Evolutionary conservation across 805 yeast species (phyloP), one percentile per base, ranked within the genome.

Genomic region (Metschnikowia koreensis): DNA sequence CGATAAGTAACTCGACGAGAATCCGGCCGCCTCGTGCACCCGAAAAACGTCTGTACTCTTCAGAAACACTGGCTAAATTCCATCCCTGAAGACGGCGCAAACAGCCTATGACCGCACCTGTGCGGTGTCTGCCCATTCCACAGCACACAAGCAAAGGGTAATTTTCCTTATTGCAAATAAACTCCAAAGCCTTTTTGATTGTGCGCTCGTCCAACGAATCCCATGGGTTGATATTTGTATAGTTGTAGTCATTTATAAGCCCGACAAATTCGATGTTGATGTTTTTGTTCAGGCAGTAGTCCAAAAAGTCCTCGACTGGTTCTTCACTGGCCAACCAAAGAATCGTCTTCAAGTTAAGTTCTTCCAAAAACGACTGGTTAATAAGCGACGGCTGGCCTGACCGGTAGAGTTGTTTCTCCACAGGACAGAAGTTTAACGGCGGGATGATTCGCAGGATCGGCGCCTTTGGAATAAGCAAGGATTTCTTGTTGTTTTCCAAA

Each of bases 81-180:
- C 99, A 93, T n/a, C 96, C 93, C 76, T 94, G 97, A 16, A 94
- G 73, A 53, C 97, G 79, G 56, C 99, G 75, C 44, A 93, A 72
- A 67, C 99, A 93, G 0, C 99, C 99, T 53, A 94, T 83, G 3
- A 94, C 97, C 0, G 98, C 92, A 1, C 99, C 99, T 0, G 98
- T 92, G 58, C 99, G 77, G 68, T 93, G 99, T 59, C 99, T 76
- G 0, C 99, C 99, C 99, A 94, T 94, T 12, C 97, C 97, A 62
- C 98, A 94, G 67, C 98, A 94, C 5, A 92, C 92, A 46, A 94
- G 72, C 55, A 94, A 62, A 0, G 99, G 98, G 62, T 89, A 89
- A 65, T 84, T 82, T n/a, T 81, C 77, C 56, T 79, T 79, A 60
- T 89, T 81, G 41, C 85, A 81, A 16, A 93, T 87, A 34, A 90